Evolutionary conservation across 148 eudicot species (phyloP), one percentile per base, ranked within the genome.

Genomic region (Fagopyrum tataricum): DNA sequence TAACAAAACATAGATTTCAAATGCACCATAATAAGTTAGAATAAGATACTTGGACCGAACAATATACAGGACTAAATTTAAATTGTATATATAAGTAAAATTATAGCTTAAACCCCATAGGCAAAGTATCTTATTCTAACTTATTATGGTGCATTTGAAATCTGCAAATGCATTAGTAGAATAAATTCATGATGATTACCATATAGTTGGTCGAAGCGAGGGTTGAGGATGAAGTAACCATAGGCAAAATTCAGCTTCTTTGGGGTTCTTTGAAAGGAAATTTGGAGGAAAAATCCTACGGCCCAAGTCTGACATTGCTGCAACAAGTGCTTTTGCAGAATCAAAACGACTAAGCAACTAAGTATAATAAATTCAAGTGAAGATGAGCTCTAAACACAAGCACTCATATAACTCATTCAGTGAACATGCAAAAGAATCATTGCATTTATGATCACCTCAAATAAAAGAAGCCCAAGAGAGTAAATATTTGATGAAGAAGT

Each of bases 241-340:
- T 17, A 58, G 64, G 7, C 64, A 58, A 23, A 58, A 58, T 26
- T 96, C 97, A 77, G 93, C 93, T 87, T 91, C 98, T 76, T 84
- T 89, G 42, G 89, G 96, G 84, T 88, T 88, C 78, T 88, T 91
- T n/a, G 93, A 89, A 70, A 91, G 78, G 71, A 94, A 94, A 11
- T 77, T 85, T 53, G 98, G 95, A 4, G 98, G 93, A 84, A 94
- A 85, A 78, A 94, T 89, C 81, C 97, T 84, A 78, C 88, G 88
- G 70, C 83, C 90, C 75, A 94, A 79, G 84, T 94, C 88, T 31
- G 85, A 82, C 98, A 94, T 94, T 44, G 96, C 97, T 62, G 91
- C 79, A 74, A 83, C 91, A 82, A 77, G 97, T 69, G 72, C 78
- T 73, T 85, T 84, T 77, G 76, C 87, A 75, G 89, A 87, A 51